Evolutionary conservation across 768 basidiomycete species (phyloP).

Genomic region (Mycena alexandri): DNA sequence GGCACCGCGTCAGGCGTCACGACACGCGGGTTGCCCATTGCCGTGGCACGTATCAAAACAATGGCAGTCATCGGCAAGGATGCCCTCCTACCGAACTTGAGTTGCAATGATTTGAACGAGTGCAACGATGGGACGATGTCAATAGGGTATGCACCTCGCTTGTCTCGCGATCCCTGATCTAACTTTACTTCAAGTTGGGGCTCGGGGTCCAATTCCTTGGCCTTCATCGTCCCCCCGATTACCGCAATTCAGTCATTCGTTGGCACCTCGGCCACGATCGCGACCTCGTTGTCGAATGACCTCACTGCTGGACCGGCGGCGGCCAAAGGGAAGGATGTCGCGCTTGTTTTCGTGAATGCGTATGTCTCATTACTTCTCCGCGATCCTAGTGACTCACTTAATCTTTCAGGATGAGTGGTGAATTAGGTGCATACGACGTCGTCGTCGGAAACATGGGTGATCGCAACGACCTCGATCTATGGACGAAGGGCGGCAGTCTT

Average conservation of each 20-base stretch:
- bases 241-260: conserved; percentile 58
- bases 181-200: too few relatives aligned
- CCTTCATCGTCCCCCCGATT: conserved; percentile 60
- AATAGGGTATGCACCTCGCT: too few relatives aligned
- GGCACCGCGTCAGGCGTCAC: conserved; percentile 48
- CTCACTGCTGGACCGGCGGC: conserved; percentile 52
- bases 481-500: conserved; percentile 69
- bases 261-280: conserved; percentile 54
- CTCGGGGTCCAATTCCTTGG: conserved; percentile 61
- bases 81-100: conserved; percentile 63
- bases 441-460: conserved; percentile 77
- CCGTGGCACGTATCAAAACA: conserved; percentile 61
- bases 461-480: conserved; percentile 67
- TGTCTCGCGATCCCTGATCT: too few relatives aligned
- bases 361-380: conserved; percentile 42
- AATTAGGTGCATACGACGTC: conserved; percentile 66
- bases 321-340: conserved; percentile 65
- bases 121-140: conserved; percentile 72
- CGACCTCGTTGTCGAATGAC: conserved; percentile 59
- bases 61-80: conserved; percentile 73
- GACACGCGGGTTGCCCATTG: conserved; percentile 57
- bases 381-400: conserved; percentile 33
- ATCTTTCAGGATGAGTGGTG: conserved; percentile 59
- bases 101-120: conserved; percentile 62
- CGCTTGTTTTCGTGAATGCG: conserved; percentile 72